Evolutionary conservation across 164 flowering plant species (phyloP), one percentile per base, ranked within the genome.

Genomic region (Annona squamosa): DNA sequence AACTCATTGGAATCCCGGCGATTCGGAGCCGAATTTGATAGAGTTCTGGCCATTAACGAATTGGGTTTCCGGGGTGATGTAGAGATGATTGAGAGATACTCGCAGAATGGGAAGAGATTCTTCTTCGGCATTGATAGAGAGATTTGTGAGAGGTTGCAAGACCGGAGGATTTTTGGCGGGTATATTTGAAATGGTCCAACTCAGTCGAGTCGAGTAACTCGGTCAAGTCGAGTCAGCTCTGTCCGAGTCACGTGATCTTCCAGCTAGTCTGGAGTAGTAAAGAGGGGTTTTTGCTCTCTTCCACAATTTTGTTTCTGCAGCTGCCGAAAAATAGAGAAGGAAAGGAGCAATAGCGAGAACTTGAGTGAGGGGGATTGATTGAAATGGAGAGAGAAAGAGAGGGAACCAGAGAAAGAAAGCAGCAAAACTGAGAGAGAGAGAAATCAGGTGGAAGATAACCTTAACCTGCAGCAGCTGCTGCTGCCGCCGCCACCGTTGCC

Each of bases 61-160:
- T 70, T 65, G 42, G 62, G 48, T 26, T 64, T 73, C 45, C 66
- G 47, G 56, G 37, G 45, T 61, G 46, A 46, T 16, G 71, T 18
- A 17, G 63, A 41, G 62, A 70, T 26, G 68, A 42, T n/a, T 57
- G 70, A 7, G 5, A 70, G 18, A 7, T 52, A 46, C 10, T 42
- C 70, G 46, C 10, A 65, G n/a, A 77, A 41, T 64, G 74, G 37
- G 42, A 68, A 46, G 44, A 67, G 67, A 46, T 68, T 44, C 59
- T 68, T 68, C 57, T 68, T 6, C 1, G 18, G 65, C 76, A 67
- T 74, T 52, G 59, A 52, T 52, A 17, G 10, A 37, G 44, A 5
- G 16, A 43, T 37, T 7, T 13, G 42, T 3, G 41, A 5, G 37
- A 63, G 17, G 41, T 3, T n/a, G 10, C 5, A 7, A 6, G 5